A percentile compares a stretch with the other conserved stretches of the same genome.
These are phyloP conservation scores for Hanseniaspora clermontiae DNA, from an alignment of 805 yeast genomes.

Conservation along the genomic window DNA sequence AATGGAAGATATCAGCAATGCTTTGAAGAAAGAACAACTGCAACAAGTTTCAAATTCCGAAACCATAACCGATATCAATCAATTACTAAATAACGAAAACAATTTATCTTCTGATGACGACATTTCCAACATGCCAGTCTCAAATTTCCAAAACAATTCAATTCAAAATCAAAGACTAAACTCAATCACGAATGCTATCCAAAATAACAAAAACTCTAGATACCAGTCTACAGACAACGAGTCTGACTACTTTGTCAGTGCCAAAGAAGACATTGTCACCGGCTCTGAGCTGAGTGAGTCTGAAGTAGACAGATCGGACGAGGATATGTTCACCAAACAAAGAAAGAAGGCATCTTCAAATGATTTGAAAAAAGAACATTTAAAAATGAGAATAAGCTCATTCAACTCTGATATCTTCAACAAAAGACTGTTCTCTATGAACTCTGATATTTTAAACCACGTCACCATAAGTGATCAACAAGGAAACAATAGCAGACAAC, in stretches of 20 bases:
- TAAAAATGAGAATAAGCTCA: neutral
- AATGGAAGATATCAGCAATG: slow-evolving; percentile 8
- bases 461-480: slow-evolving; percentile 2
- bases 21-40: neutral
- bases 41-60: neutral
- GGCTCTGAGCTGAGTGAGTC: neutral
- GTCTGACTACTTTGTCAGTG: neutral
- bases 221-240: slow-evolving; percentile 1
- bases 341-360: neutral
- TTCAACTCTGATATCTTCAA: neutral
- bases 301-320: neutral
- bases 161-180: neutral
- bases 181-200: neutral
- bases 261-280: neutral
- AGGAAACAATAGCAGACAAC: slow-evolving; percentile 2
- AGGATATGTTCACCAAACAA: neutral
- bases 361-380: neutral
- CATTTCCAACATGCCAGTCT: neutral
- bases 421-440: slow-evolving; percentile 1
- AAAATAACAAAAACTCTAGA: neutral
- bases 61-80: neutral
- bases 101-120: neutral
- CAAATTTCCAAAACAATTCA: neutral
- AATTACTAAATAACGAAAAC: neutral
- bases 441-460: neutral